Base-by-base conservation (phyloP, 805 yeast species). In the Helenozyma baotianmanensis region DNA sequence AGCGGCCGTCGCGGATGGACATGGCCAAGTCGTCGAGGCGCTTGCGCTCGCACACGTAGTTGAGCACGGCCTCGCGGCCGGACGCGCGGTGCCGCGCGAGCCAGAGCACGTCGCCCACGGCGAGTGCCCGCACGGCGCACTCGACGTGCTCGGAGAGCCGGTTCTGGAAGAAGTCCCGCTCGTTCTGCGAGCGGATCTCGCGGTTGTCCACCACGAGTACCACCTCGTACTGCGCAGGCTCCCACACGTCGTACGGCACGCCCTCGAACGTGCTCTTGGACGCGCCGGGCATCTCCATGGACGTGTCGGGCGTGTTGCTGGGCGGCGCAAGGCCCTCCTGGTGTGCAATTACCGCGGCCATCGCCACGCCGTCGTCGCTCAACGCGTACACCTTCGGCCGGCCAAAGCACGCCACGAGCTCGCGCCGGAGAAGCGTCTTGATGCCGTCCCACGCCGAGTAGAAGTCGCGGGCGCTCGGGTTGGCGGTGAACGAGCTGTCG, bases 31-130 rank as follows among this genome's bases (percentile, higher is more conserved):
- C 99, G 51, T 86, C 95, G 27, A 89, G 58, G 35, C 96, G 64
- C 58, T 92, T 92, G 23, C 99, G 68, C 61, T 92, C 99, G 28
- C 90, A 72, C n/a, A 92, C 82, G 40, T 76, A 80, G 53, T 90
- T 83, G 12, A 92, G 58, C 1, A 85, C 81, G 4, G 80, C 86
- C 34, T 80, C 80, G 33, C 72, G 70, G 1, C 72, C 69, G 0
- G 84, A 72, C 0, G 39, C 45, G 32, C 63, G 72, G 48, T 87
- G 73, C 35, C 72, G 70, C 0, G 96, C 98, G 3, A 88, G 68
- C 98, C 97, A 92, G 8, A 82, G 42, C 1, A 82, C 81, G 61
- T 92, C 99, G 5, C 98, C 97, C 2, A 89, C 75, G 0, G 92
- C 62, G 18, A 92, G 63, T 1, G 84, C 64, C 29, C 74, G 56